Evolutionary conservation across 805 yeast genomes (phyloP).

Genomic region (Saccharomycopsis sp.): DNA sequence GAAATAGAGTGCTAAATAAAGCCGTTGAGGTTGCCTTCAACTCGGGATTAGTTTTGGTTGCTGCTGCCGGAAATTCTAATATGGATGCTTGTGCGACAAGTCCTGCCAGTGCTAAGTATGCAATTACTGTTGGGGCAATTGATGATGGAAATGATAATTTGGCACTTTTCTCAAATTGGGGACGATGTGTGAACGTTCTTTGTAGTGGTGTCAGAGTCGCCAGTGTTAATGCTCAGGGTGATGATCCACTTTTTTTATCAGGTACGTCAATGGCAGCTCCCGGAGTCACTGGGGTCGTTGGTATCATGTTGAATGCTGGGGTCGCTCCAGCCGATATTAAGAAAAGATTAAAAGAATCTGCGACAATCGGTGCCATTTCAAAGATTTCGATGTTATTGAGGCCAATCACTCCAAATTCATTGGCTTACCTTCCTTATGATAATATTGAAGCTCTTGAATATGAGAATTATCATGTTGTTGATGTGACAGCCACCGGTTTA

Average conservation of each 20-base stretch:
- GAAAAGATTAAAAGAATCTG: conserved; percentile 34
- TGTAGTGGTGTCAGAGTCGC: conserved; percentile 71
- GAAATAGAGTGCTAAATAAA: conserved; percentile 56
- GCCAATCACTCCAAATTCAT: conserved; percentile 54
- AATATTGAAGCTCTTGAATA: background rate
- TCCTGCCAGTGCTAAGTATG: conserved; percentile 71
- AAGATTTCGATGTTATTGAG: conserved; percentile 37
- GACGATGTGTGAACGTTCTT: conserved; percentile 80
- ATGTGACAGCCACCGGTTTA: no score
- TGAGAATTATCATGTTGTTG: background rate
- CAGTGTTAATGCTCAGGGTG: conserved; percentile 21
- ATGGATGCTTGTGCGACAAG: conserved; percentile 76
- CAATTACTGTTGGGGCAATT: conserved; percentile 83
- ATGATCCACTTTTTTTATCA: conserved; percentile 36
- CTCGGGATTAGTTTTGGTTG: conserved; percentile 65
- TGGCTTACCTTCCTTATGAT: conserved; percentile 29
- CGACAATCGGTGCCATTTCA: conserved; percentile 44
- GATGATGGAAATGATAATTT: conserved; percentile 65
- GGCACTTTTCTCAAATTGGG: conserved; percentile 87
- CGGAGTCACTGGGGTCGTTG: conserved; percentile 58
- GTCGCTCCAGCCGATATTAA: conserved; percentile 36
- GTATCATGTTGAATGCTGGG: conserved; percentile 49
- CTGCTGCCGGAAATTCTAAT: conserved; percentile 83
- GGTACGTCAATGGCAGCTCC: conserved; percentile 87
- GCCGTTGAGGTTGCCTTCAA: conserved; percentile 73